Evolutionary conservation across 768 basidiomycete genomes (phyloP), one percentile per base, ranked within the genome.

Genomic region (Xerocomellus dryophilus): DNA sequence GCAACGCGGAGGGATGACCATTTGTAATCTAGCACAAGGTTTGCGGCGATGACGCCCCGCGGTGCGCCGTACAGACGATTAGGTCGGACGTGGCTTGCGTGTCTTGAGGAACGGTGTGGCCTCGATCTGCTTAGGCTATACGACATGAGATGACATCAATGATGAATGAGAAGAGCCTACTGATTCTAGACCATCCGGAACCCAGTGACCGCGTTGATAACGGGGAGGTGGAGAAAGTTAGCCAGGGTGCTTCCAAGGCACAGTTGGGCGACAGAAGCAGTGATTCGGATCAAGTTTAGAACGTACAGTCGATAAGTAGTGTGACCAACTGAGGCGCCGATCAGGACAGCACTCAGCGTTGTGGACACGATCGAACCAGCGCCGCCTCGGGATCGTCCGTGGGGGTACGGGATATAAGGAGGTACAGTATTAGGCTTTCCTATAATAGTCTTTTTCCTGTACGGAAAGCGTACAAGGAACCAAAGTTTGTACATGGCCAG

Each of bases 281-380:
- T n/a, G 38, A 34, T 3, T 39, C 12, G 29, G 25, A 27, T 47
- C 42, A 50, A 38, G 23, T 25, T 27, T 53, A 46, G 35, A 32
- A 80, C 88, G 75, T 68, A 92, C 90, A 93, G 75, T 70, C 88
- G 82, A 74, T 91, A 93, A 39, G 91, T 88, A 42, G 90, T 90
- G 57, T 92, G 78, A 54, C 90, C 90, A 47, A 93, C 90, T 15
- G 91, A 91, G 20, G 88, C 86, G 53, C 90, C 88, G 56, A 93
- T 88, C 54, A 93, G 80, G 43, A 89, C 91, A 59, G 90, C 90
- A 72, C 81, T 89, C 71, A 93, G 75, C 51, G 91, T 90, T 31
- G 89, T 88, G 15, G 88, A 87, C 57, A 92, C 82, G 64, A 93
- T 85, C 53, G 88, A 86, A 58, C 88, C 88, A 59, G 89, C 86